Evolutionary conservation across 83 land plant genomes (phyloP).

Genomic region (Picea abies): DNA sequence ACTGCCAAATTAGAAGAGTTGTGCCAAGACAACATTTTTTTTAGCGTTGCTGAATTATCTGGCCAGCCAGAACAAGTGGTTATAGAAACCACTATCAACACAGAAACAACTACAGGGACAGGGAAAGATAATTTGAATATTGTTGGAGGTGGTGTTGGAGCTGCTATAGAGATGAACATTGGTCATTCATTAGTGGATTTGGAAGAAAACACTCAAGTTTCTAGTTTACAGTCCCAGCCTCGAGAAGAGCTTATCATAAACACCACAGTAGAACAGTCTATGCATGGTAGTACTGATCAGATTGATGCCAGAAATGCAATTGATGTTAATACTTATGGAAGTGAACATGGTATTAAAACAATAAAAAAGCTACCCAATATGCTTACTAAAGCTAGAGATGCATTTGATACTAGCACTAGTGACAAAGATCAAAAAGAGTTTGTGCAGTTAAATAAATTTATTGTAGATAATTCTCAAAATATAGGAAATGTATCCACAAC

Average conservation of each 20-base stretch:
- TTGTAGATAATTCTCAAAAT: background rate
- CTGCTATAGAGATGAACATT: background rate
- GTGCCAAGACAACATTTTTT: no score
- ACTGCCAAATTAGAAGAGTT: constrained; percentile 56
- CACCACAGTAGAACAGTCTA: background rate
- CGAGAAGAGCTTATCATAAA: background rate
- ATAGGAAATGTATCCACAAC: background rate
- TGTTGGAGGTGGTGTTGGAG: background rate
- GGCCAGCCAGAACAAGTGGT: no score
- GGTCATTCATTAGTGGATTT: background rate
- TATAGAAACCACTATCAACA: constrained; percentile 34
- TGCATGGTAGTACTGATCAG: no score
- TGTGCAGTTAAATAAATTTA: background rate
- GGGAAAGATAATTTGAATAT: no score
- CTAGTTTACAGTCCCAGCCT: background rate
- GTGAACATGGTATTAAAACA: no score
- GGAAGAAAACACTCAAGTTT: background rate
- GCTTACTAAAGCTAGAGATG: background rate
- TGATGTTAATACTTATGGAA: no score
- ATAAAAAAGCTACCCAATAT: no score
- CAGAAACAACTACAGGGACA: constrained; percentile 64
- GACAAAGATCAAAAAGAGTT: background rate
- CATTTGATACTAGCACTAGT: background rate
- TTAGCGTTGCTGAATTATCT: no score
- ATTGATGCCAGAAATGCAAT: background rate